Evolutionary conservation across 148 eudicot species (phyloP).

Genomic region (Diospyros kaki): DNA sequence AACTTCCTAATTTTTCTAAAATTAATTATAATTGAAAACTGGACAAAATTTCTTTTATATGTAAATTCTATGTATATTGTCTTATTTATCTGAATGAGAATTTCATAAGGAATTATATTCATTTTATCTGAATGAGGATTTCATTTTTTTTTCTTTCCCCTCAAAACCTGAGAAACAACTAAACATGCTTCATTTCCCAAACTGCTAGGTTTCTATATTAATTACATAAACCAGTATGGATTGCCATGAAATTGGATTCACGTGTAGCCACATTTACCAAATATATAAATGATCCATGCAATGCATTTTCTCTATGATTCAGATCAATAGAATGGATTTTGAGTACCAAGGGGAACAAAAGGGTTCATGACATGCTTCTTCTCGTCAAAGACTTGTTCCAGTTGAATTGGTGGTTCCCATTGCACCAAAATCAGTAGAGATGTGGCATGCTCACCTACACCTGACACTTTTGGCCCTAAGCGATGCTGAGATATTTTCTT

Average conservation of each 20-base stretch:
- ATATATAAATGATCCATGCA: no score
- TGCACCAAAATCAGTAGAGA: not conserved
- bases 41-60: no score
- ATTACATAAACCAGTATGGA: not conserved
- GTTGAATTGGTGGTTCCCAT: conserved; percentile 32
- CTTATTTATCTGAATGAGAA: no score
- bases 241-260: not conserved
- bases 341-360: conserved; percentile 63
- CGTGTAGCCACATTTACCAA: not conserved
- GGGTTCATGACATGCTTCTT: conserved; percentile 69
- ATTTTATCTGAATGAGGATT: no score
- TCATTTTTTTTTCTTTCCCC: not conserved
- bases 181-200: conserved; percentile 2
- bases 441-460: not conserved
- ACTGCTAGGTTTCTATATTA: not conserved
- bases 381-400: conserved; percentile 42
- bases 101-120: no score
- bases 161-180: not conserved
- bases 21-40: no score
- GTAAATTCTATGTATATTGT: no score
- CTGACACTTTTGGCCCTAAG: not conserved
- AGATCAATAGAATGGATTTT: not conserved
- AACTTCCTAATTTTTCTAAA: no score
- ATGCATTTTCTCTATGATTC: no score
- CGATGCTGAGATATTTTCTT: not conserved